Conservation (phyloP, 371 early-diverging fungal species). For the Cokeromyces recurvatus region DNA sequence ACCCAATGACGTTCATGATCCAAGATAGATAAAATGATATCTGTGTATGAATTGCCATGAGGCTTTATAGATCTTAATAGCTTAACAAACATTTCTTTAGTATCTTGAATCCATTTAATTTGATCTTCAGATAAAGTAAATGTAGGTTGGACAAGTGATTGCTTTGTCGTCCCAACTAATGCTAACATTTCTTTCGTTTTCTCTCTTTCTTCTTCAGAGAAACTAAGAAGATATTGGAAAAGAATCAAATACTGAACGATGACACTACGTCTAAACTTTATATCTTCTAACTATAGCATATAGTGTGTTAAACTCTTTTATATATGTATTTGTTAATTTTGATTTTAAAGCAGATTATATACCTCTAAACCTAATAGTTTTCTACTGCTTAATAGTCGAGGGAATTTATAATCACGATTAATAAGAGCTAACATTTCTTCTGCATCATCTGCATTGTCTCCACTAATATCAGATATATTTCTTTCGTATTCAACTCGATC, state of each 20-base stretch:
- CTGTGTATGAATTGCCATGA: constrained; percentile 42
- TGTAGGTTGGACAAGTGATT: constrained; percentile 26
- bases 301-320: neutral
- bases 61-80: constrained; percentile 33
- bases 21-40: constrained; percentile 34
- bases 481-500: constrained; percentile 3
- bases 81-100: constrained; percentile 12
- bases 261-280: constrained; percentile 71
- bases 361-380: constrained; percentile 71
- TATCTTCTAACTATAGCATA: constrained; percentile 49
- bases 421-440: constrained; percentile 29
- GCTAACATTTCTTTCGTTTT: constrained; percentile 27
- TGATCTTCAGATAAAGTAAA: constrained; percentile 33
- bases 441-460: constrained; percentile 21
- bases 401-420: constrained; percentile 57
- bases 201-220: constrained; percentile 33
- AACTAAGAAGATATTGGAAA: constrained; percentile 56
- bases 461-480: neutral
- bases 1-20: constrained; percentile 45
- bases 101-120: constrained; percentile 30
- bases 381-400: constrained; percentile 70
- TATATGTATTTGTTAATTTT: neutral
- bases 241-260: constrained; percentile 75
- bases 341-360: neutral
- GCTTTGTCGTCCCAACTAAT: constrained; percentile 26